Conservation (phyloP, 192 early-diverging fungal species). For the Gonapodya prolifera region DNA sequence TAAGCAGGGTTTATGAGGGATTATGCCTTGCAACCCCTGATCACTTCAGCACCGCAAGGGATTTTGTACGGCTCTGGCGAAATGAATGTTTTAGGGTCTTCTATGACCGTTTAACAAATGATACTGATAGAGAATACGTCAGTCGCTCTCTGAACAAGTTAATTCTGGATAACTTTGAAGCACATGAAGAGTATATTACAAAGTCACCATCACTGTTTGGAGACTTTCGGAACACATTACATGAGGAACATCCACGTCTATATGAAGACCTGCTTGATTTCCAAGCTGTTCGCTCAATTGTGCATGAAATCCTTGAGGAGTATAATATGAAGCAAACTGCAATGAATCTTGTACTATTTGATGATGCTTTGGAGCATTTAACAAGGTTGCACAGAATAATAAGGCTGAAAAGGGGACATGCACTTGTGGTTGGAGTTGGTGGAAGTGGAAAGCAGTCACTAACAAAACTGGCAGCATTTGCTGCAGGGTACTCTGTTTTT, state of each 20-base stretch:
- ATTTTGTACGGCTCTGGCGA: constrained; percentile 39
- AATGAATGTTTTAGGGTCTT: constrained; percentile 47
- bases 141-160: constrained; percentile 29
- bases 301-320: constrained; percentile 32
- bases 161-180: constrained; percentile 38
- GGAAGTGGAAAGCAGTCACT: constrained; percentile 52
- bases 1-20: constrained; percentile 43
- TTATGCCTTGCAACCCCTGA: constrained; percentile 42
- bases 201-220: constrained; percentile 32
- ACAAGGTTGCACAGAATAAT: constrained; percentile 46
- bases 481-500: constrained; percentile 46
- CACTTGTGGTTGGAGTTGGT: constrained; percentile 48
- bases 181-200: constrained; percentile 25
- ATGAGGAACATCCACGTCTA: constrained; percentile 42
- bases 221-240: constrained; percentile 42
- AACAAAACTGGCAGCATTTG: constrained; percentile 47
- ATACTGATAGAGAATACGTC: constrained; percentile 48
- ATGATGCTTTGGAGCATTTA: constrained; percentile 51
- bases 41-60: constrained; percentile 28
- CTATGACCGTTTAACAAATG: constrained; percentile 43
- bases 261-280: constrained; percentile 41
- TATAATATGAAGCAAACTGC: constrained; percentile 51
- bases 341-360: constrained; percentile 52
- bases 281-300: constrained; percentile 35
- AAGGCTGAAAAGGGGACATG: constrained; percentile 41